Evolutionary conservation across 2,329 filamentous ascomycete species (phyloP).

Genomic region (Trichoderma asperellum): DNA sequence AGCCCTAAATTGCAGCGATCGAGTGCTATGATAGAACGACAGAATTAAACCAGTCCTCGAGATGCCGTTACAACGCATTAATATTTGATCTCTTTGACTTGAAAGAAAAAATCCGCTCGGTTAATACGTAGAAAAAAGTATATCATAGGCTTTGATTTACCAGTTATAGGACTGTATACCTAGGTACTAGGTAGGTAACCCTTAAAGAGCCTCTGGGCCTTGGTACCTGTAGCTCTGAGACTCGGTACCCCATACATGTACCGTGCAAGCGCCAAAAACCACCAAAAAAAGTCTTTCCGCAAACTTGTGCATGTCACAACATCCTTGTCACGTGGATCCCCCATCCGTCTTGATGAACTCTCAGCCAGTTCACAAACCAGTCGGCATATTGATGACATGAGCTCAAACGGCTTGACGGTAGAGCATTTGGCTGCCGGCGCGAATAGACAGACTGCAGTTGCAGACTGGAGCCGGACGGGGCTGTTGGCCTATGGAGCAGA

Average conservation of each 20-base stretch:
- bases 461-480: conserved; percentile 80
- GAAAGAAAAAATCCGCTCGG: too few relatives aligned
- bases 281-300: conserved; percentile 23
- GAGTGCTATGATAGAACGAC: conserved; percentile 1
- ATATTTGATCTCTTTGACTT: background rate
- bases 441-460: conserved; percentile 85
- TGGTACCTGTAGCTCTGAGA: background rate
- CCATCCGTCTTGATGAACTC: conserved; percentile 16
- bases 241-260: conserved; percentile 5
- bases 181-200: background rate
- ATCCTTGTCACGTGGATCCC: conserved; percentile 26
- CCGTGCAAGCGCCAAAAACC: conserved; percentile 9
- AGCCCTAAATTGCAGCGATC: conserved; percentile 6
- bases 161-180: background rate
- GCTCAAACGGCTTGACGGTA: conserved; percentile 41
- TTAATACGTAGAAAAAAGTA: background rate
- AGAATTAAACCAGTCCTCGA: background rate
- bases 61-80: background rate
- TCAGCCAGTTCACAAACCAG: conserved; percentile 23
- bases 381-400: conserved; percentile 35
- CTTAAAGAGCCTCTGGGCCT: background rate
- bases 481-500: conserved; percentile 87
- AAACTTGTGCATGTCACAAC: conserved; percentile 19
- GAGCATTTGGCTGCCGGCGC: conserved; percentile 76
- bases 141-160: background rate